Evolutionary conservation across 2,329 filamentous ascomycete genomes (phyloP), one percentile per base, ranked within the genome.

Genomic region (Akanthomyces dipterigenus): DNA sequence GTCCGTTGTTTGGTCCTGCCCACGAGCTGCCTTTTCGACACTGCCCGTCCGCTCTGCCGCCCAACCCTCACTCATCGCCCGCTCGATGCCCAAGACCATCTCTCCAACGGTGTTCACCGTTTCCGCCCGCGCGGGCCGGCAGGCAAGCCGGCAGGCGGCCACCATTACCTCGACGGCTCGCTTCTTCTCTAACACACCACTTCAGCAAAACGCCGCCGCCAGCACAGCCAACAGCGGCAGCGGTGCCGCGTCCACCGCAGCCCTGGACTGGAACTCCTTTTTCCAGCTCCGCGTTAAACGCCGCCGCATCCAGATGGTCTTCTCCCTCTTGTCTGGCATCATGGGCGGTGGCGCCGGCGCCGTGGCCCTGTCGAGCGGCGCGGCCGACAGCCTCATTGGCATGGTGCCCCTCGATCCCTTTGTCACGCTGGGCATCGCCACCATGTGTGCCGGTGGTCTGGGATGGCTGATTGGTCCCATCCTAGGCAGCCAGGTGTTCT

Each of bases 381-480:
- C 91, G 66, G 85, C 92, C 64, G 92, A 96, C 77, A 76, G 83
- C 73, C 65, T 91, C 73, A 70, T 90, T 77, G 73, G 75, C 67
- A 86, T 90, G 70, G 83, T 96, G 65, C 91, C 93, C 1, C 81
- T 97, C 62, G 95, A 98, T 73, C 93, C 93, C 1, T 85, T 97
- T 69, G 82, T 97, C 69, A 88, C 92, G 28, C 81, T 97, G 66
- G 93, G 91, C 1, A 72, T 96, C 69, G 87, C 91, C 65, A 92
- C 89, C 9, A 78, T 93, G 64, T 86, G 86, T 16, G 91, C 87
- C 66, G 85, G 88, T 60, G 89, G 87, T n/a, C 79, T 88, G 38
- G 95, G 95, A 5, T 99, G 95, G 95, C 78, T 99, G 53, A 78
- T 87, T 26, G 95, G 95, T 0, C 95, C 95, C 0, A 88, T 88